These are phyloP conservation scores for Aciculosporium take DNA, from an alignment of 2,329 filamentous ascomycete species.

Conservation along the genomic window DNA sequence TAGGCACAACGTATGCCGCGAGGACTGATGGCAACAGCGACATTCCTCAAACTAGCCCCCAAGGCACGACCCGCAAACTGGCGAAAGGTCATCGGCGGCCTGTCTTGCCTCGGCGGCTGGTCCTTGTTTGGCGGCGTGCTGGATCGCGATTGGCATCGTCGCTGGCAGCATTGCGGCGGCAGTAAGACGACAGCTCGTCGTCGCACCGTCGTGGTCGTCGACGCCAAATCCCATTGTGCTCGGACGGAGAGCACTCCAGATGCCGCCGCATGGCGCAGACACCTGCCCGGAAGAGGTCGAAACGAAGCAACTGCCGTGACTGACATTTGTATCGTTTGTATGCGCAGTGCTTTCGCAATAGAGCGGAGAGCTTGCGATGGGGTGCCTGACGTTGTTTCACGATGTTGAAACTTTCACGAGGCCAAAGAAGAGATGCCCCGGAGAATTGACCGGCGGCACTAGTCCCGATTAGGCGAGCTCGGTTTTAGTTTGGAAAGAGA, in stretches of 20 bases:
- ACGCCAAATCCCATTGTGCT: conserved; percentile 16
- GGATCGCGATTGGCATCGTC: conserved; percentile 17
- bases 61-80: conserved; percentile 17
- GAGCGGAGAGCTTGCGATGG: background rate
- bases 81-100: conserved; percentile 19
- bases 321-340: conserved; percentile 15
- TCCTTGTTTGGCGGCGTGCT: conserved; percentile 8
- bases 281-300: conserved; percentile 18
- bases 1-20: conserved; percentile 21
- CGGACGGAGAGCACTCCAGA: conserved; percentile 20
- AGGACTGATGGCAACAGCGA: conserved; percentile 20
- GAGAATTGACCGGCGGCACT: conserved; percentile 1
- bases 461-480: conserved; percentile 9
- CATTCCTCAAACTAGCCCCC: conserved; percentile 20
- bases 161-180: conserved; percentile 13
- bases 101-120: conserved; percentile 8
- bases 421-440: background rate
- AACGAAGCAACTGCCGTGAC: conserved; percentile 20
- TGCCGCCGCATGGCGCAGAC: conserved; percentile 15
- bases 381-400: background rate
- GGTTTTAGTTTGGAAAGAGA: conserved; percentile 4
- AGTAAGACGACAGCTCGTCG: conserved; percentile 18
- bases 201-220: conserved; percentile 15
- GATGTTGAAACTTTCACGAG: background rate
- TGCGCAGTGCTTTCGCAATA: background rate